A percentile compares a stretch with the other conserved stretches of the same genome.
Conservation (phyloP, 2,329 filamentous ascomycete genomes). For the Fusarium sp. region DNA sequence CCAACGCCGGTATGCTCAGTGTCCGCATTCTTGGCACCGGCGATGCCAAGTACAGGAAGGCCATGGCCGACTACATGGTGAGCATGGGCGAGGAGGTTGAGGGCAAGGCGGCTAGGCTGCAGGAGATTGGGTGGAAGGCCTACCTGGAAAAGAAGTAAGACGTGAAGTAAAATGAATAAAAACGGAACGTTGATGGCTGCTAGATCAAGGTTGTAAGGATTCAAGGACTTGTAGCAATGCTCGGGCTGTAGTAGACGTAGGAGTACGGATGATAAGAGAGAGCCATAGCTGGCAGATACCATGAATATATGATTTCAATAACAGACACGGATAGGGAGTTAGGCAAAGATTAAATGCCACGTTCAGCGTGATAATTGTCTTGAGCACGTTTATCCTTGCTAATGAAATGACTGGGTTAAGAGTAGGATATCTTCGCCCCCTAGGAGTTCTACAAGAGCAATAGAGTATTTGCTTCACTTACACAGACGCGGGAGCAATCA, state of each 20-base stretch:
- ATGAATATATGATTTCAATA: neutral
- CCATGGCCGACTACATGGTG: slow-evolving; percentile 62
- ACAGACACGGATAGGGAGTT: neutral
- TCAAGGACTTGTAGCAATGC: neutral
- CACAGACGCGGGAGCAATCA: neutral
- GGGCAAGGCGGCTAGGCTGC: slow-evolving; percentile 69
- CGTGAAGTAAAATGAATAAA: neutral
- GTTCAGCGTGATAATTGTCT: neutral
- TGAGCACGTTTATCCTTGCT: neutral
- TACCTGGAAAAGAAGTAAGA: slow-evolving; percentile 3
- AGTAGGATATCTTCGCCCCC: neutral
- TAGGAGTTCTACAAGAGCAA: neutral
- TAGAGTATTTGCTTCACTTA: neutral
- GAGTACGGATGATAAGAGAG: neutral
- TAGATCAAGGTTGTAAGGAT: neutral
- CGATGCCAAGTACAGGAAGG: slow-evolving; percentile 70
- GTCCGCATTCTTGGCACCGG: slow-evolving; percentile 73
- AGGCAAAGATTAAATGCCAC: neutral
- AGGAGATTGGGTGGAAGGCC: slow-evolving; percentile 48
- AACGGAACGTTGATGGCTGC: neutral
- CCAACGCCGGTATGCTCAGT: slow-evolving; percentile 80
- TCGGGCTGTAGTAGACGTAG: neutral
- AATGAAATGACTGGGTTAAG: neutral
- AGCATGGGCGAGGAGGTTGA: slow-evolving; percentile 62
- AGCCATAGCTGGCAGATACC: neutral